Percentiles rank a stretch among this genome's conserved stretches.
Conservation (phyloP, 768 basidiomycete species). For the Saitozyma podzolica region DNA sequence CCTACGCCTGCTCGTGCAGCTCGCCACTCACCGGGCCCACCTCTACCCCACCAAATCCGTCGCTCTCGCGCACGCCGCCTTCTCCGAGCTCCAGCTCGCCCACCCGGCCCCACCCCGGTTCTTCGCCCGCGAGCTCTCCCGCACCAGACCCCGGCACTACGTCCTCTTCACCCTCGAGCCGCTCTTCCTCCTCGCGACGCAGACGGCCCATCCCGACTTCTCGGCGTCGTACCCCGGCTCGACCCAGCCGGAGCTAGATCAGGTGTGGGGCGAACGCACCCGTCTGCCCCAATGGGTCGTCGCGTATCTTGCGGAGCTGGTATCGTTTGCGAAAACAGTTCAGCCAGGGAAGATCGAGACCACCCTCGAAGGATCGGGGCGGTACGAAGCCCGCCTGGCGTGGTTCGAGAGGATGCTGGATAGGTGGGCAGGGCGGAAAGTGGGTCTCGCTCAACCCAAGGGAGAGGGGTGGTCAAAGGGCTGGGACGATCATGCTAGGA, state of each 20-base stretch:
- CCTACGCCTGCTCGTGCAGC: not conserved
- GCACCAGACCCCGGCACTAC: constrained; percentile 20
- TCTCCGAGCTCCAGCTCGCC: not conserved
- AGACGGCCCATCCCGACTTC: not conserved
- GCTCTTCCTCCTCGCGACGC: constrained; percentile 14
- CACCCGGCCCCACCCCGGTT: constrained; percentile 8
- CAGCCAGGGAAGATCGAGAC: constrained; percentile 7
- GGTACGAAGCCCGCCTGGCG: constrained; percentile 6
- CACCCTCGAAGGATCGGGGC: constrained; percentile 8
- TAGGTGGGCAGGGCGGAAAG: not conserved
- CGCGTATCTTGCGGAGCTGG: constrained; percentile 3
- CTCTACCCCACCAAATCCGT: constrained; percentile 6
- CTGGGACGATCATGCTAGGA: no score
- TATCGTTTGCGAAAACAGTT: constrained; percentile 5
- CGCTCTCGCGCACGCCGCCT: not conserved
- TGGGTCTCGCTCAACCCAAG: not conserved
- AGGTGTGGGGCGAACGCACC: not conserved
- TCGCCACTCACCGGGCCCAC: constrained; percentile 14
- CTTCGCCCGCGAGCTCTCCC: constrained; percentile 6
- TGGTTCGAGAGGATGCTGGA: constrained; percentile 17
- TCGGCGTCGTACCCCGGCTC: no score
- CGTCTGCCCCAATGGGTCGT: not conserved
- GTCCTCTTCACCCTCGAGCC: constrained; percentile 23
- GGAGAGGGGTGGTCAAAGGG: no score
- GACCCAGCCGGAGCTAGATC: no score